These are phyloP conservation scores for Bacidia rubella DNA, from an alignment of 495 filamentous ascomycete species.

Conservation along the genomic window DNA sequence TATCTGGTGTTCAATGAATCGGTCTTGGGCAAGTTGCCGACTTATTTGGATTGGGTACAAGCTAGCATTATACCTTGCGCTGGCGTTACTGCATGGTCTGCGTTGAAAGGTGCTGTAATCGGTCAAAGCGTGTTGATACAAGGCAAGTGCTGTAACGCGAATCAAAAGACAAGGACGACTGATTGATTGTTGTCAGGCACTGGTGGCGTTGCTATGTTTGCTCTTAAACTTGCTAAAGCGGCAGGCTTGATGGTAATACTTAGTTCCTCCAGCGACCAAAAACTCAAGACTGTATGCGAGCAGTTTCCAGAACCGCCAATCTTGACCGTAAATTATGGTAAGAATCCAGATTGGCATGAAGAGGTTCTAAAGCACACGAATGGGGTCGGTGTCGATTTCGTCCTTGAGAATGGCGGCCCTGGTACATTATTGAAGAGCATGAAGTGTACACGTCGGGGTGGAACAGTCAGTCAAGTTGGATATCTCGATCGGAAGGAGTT, in stretches of 20 bases:
- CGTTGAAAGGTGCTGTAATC: slow-evolving; percentile 22
- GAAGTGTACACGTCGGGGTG: slow-evolving; percentile 24
- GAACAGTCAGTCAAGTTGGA: slow-evolving; percentile 29
- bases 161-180: background rate
- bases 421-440: slow-evolving; percentile 25
- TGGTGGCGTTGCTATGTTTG: background rate
- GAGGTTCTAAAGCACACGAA: slow-evolving; percentile 18
- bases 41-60: slow-evolving; percentile 22
- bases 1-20: slow-evolving; percentile 25
- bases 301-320: slow-evolving; percentile 16
- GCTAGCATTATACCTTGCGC: slow-evolving; percentile 26
- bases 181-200: background rate
- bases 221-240: slow-evolving; percentile 19
- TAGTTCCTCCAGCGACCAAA: slow-evolving; percentile 26
- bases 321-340: slow-evolving; percentile 26
- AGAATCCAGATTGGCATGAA: background rate
- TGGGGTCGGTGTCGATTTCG: slow-evolving; percentile 27
- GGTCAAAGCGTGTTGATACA: slow-evolving; percentile 30
- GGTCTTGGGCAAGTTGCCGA: slow-evolving; percentile 20
- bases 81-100: slow-evolving; percentile 30
- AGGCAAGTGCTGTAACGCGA: slow-evolving; percentile 16
- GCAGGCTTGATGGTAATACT: slow-evolving; percentile 24
- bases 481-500: slow-evolving; percentile 24
- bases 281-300: slow-evolving; percentile 19
- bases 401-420: slow-evolving; percentile 28